Base-by-base conservation (phyloP, 192 early-diverging fungal species). In the Endogone sp. region DNA sequence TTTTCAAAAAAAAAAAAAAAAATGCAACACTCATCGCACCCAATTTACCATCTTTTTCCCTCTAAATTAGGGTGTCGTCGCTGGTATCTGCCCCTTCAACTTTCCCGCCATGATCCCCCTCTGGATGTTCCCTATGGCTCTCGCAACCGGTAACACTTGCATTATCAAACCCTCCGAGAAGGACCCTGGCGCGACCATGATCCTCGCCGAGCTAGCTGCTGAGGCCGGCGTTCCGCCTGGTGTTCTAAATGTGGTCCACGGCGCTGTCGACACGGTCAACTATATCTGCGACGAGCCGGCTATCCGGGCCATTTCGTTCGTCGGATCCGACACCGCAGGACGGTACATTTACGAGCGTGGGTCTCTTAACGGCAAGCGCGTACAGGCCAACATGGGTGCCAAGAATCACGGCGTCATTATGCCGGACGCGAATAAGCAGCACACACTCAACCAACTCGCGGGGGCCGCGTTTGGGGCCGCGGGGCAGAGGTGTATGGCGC, bases 401-500 rank as follows among this genome's bases (percentile, higher is more conserved):
- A 98, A 98, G 88, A 98, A 98, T 88, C 96, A 98, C 77, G 96
- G 94, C 31, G 90, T 98, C 6, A 86, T 98, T 60, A 78, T 98
- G 82, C 90, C 93, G 16, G 96, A 98, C 68, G 94, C 95, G 62
- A 93, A 95, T 84, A 94, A 93, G 84, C 94, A 98, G 81, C 88
- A 93, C 68, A 89, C 96, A n/a, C 84, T 98, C 55, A 96, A 97
- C 76, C 86, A 88, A 67, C 87, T 98, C 54, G 82, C 89, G 29
- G 95, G 96, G 22, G 95, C 96, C 29, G 95, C 96, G 25, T 98
- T 98, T 74, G 96, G 96, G 64, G 95, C 95, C n/a, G 95, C 95
- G 29, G 96, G 96, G 55, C 95, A 96, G 82, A 90, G 96, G 16
- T 98, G 96, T 81, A 98, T 98, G 96, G 96, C 96, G 62, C 87